phyloP scores from a whole-genome alignment of 306 rosid genomes.

The Dalbergia cochinchinensis region DNA sequence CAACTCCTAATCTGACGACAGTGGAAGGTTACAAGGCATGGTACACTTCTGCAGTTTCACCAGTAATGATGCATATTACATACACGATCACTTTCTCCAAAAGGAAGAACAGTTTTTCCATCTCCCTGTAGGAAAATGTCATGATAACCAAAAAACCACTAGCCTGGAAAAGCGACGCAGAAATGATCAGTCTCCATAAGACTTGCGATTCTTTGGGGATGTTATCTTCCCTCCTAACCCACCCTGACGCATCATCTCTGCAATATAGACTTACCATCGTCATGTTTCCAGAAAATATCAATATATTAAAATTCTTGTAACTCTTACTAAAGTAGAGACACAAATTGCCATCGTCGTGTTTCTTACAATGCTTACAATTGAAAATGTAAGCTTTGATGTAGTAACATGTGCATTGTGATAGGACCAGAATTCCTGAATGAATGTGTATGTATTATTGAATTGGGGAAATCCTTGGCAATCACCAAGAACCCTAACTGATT shows the following conservation, averaged over 20 bases:
- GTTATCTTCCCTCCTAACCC: constrained; percentile 71
- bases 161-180: constrained; percentile 47
- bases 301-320: constrained; percentile 28
- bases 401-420: neutral
- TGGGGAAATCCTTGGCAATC: too few species aligned
- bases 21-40: constrained; percentile 41
- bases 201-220: constrained; percentile 65
- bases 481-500: too few species aligned
- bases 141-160: constrained; percentile 45
- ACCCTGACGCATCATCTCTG: constrained; percentile 84
- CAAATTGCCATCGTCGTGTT: neutral
- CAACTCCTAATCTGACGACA: constrained; percentile 41
- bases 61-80: constrained; percentile 36
- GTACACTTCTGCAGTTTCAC: constrained; percentile 18
- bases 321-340: neutral
- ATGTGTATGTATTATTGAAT: too few species aligned
- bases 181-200: constrained; percentile 51
- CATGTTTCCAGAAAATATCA: constrained; percentile 34
- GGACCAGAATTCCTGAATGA: too few species aligned
- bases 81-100: constrained; percentile 47
- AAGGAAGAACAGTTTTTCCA: constrained; percentile 47
- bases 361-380: neutral
- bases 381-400: constrained; percentile 2
- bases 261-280: constrained; percentile 43
- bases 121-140: constrained; percentile 45